These are phyloP conservation scores for Aspergillus sclerotiicarbonarius DNA, from an alignment of 495 filamentous ascomycete genomes.

Conservation along the genomic window DNA sequence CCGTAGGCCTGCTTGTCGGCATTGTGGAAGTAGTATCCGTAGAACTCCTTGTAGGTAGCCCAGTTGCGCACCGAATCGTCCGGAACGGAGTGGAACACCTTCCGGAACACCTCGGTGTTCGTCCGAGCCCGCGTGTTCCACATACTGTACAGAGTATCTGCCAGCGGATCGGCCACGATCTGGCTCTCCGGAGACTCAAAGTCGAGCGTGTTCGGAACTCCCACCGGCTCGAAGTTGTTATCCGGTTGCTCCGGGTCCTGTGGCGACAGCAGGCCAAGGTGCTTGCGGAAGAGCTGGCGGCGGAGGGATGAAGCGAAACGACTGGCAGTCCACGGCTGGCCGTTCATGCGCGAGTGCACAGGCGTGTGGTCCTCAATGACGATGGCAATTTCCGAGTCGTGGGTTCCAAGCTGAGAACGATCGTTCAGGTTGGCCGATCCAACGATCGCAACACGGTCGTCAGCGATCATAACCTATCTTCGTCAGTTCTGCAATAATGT, in stretches of 20 bases:
- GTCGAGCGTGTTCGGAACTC: slow-evolving; percentile 75
- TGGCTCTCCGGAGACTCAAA: slow-evolving; percentile 72
- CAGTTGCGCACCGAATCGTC: slow-evolving; percentile 78
- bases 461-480: slow-evolving; percentile 74
- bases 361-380: slow-evolving; percentile 74
- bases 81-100: slow-evolving; percentile 86
- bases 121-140: slow-evolving; percentile 72
- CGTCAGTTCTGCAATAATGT: slow-evolving; percentile 18
- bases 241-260: slow-evolving; percentile 64
- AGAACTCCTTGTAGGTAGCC: slow-evolving; percentile 84
- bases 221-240: slow-evolving; percentile 74
- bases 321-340: slow-evolving; percentile 64
- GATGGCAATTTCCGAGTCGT: slow-evolving; percentile 84
- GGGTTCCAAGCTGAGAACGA: slow-evolving; percentile 82
- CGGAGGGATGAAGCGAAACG: slow-evolving; percentile 83
- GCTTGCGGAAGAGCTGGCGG: slow-evolving; percentile 84
- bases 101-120: slow-evolving; percentile 84
- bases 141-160: slow-evolving; percentile 60
- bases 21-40: slow-evolving; percentile 67
- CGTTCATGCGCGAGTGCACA: slow-evolving; percentile 69
- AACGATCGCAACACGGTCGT: slow-evolving; percentile 84
- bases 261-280: slow-evolving; percentile 76
- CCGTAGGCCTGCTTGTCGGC: slow-evolving; percentile 46
- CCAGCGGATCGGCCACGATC: slow-evolving; percentile 72
- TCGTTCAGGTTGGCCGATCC: slow-evolving; percentile 95